These are phyloP conservation scores for Arthrobotrys conoides DNA, from an alignment of 2,329 filamentous ascomycete species.

Conservation along the genomic window DNA sequence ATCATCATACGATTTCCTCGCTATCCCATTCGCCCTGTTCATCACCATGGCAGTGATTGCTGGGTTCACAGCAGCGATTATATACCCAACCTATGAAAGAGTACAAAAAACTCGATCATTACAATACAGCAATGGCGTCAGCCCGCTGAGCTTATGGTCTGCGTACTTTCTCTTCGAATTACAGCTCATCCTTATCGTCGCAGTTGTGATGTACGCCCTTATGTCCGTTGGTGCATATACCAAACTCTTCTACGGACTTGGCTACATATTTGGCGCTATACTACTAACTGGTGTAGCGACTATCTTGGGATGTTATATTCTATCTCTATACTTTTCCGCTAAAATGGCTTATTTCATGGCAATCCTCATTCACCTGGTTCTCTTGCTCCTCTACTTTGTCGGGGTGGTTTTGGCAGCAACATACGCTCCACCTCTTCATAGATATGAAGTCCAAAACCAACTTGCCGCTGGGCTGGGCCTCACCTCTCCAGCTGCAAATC, in stretches of 20 bases:
- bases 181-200: constrained; percentile 69
- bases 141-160: constrained; percentile 84
- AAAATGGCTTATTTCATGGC: constrained; percentile 50
- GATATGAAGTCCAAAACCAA: constrained; percentile 77
- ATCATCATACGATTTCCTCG: constrained; percentile 77
- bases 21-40: constrained; percentile 67
- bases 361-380: constrained; percentile 69
- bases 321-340: constrained; percentile 74
- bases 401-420: constrained; percentile 80
- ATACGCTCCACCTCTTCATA: constrained; percentile 77
- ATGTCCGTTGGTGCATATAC: constrained; percentile 40
- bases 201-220: constrained; percentile 72
- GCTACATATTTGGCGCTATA: constrained; percentile 85
- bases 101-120: constrained; percentile 83
- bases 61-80: constrained; percentile 79
- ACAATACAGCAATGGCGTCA: constrained; percentile 92
- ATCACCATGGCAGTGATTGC: constrained; percentile 85
- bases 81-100: constrained; percentile 88
- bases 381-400: constrained; percentile 80
- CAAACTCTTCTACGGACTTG: constrained; percentile 78
- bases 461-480: constrained; percentile 82
- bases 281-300: constrained; percentile 85
- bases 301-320: constrained; percentile 81
- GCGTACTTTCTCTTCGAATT: constrained; percentile 88
- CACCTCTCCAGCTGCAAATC: constrained; percentile 82